Base-by-base conservation (phyloP, 2,329 filamentous ascomycete species). In the Byssoonygena ceratinophila region DNA sequence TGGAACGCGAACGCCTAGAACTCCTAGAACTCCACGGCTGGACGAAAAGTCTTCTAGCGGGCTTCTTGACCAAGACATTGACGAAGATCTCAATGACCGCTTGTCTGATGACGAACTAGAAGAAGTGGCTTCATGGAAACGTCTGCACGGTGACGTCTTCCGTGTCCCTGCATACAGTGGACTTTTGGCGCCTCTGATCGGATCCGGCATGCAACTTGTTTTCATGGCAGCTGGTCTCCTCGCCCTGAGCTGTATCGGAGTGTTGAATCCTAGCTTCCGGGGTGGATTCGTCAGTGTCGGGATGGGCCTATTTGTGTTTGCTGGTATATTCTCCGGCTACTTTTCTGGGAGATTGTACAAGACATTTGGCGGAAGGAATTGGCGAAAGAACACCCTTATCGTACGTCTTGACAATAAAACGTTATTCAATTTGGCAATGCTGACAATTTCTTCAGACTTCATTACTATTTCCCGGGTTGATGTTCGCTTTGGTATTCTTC, bases 111-210 rank as follows among this genome's bases (percentile, higher is more conserved):
- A 87, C 1, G 85, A 89, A 59, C 66, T 87, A 5, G 88, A 94
- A 61, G 88, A 94, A 60, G 77, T 85, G 25, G 87, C 85, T 1
- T 87, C 88, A 47, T 94, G 88, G 88, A 94, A 94, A 66, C 74
- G 92, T 14, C 75, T 94, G 2, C 87, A 94, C 62, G 86, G 80
- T n/a, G 88, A 94, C 66, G 86, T 94, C 3, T 94, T 94, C 72
- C 79, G 88, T 44, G 74, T 82, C 23, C 88, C 88, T 0, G 68
- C 74, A 2, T 79, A 81, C 57, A 86, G 85, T 25, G 79, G 81
- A 48, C 73, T 94, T 1, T 75, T 94, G 36, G 87, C 88, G 0
- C 87, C 88, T 1, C 72, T 94, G 6, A 76, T 94, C 18, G 89
- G 89, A 2, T 94, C 87, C 1, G 88, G 88, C 39, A 88, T 85